phyloP scores from a whole-genome alignment of 163 green algal genomes.

The Volvox carteri region DNA sequence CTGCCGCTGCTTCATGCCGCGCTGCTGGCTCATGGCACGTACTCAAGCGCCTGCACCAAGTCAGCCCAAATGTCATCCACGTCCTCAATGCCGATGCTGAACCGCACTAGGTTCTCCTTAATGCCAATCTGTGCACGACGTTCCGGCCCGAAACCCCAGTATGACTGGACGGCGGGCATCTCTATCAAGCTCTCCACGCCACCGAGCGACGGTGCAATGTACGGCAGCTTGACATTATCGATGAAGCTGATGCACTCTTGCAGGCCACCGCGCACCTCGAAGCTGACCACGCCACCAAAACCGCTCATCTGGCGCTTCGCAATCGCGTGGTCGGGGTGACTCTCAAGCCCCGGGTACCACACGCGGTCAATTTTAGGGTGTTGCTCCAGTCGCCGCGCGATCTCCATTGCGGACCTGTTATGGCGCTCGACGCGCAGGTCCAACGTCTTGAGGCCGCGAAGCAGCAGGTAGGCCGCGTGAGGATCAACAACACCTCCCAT shows the following conservation, averaged over 20 bases:
- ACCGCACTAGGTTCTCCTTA: slow-evolving; percentile 97
- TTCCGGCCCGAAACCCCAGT: slow-evolving; percentile 92
- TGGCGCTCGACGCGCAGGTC: slow-evolving; percentile 89
- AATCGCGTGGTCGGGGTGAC: slow-evolving; percentile 96
- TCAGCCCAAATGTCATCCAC: slow-evolving; percentile 97
- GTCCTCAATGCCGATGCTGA: slow-evolving; percentile 94
- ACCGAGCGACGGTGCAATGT: slow-evolving; percentile 98
- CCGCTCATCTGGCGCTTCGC: slow-evolving; percentile 94
- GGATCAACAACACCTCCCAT: slow-evolving; percentile 98
- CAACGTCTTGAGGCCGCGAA: slow-evolving; percentile 99
- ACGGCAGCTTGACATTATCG: slow-evolving; percentile 93
- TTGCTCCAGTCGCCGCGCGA: slow-evolving; percentile 88
- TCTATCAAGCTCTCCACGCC: slow-evolving; percentile 98
- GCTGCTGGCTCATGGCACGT: slow-evolving; percentile 53
- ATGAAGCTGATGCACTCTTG: slow-evolving; percentile 94
- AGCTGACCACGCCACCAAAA: slow-evolving; percentile 97
- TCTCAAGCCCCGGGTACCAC: slow-evolving; percentile 94
- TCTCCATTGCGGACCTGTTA: slow-evolving; percentile 83
- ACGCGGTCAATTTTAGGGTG: slow-evolving; percentile 93
- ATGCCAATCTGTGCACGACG: slow-evolving; percentile 95
- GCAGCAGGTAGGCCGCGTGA: slow-evolving; percentile 97
- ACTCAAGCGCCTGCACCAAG: slow-evolving; percentile 83
- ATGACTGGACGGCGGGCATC: slow-evolving; percentile 97
- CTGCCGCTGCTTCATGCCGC: not conserved
- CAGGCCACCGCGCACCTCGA: slow-evolving; percentile 96